A percentile compares a stretch with the other conserved stretches of the same genome.
Conservation (phyloP, 1,284 basidiomycete species). For the Somion occarium region DNA sequence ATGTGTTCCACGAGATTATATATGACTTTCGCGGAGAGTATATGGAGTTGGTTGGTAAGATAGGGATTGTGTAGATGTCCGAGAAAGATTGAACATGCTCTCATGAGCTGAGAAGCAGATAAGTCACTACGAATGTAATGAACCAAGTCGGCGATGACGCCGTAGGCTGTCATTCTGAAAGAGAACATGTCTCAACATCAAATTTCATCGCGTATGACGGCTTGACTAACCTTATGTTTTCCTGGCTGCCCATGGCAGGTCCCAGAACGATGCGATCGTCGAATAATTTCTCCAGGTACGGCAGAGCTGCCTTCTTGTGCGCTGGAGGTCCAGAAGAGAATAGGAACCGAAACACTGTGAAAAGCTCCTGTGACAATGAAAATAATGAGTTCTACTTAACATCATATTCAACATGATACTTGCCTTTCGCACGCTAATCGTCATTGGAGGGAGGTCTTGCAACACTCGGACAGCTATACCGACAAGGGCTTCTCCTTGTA, state of each 20-base stretch:
- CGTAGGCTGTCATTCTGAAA: slow-evolving; percentile 76
- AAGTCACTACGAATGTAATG: slow-evolving; percentile 90
- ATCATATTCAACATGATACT: slow-evolving; percentile 10
- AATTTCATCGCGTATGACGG: background rate
- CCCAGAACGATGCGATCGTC: slow-evolving; percentile 93
- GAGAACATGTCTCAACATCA: background rate
- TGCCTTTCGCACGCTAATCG: slow-evolving; percentile 79
- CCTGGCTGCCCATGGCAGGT: slow-evolving; percentile 74
- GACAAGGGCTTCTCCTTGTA: slow-evolving; percentile 81
- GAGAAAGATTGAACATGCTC: slow-evolving; percentile 84
- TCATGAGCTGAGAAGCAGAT: slow-evolving; percentile 72
- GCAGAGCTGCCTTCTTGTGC: slow-evolving; percentile 78
- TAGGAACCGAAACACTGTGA: slow-evolving; percentile 92
- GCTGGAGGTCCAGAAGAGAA: slow-evolving; percentile 35
- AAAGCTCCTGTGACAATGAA: slow-evolving; percentile 69
- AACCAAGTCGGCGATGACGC: slow-evolving; percentile 89
- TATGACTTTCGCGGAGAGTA: slow-evolving; percentile 91
- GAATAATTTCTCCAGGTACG: slow-evolving; percentile 86
- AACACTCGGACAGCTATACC: slow-evolving; percentile 82
- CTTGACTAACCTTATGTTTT: slow-evolving; percentile 77
- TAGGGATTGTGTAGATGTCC: slow-evolving; percentile 89
- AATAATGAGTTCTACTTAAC: slow-evolving; percentile 5
- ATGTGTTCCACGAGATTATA: slow-evolving; percentile 88
- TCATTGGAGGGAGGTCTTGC: slow-evolving; percentile 91
- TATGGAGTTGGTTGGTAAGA: slow-evolving; percentile 80